Evolutionary conservation across 371 early-diverging fungal species (phyloP).

Genomic region (Mortierella sp.): DNA sequence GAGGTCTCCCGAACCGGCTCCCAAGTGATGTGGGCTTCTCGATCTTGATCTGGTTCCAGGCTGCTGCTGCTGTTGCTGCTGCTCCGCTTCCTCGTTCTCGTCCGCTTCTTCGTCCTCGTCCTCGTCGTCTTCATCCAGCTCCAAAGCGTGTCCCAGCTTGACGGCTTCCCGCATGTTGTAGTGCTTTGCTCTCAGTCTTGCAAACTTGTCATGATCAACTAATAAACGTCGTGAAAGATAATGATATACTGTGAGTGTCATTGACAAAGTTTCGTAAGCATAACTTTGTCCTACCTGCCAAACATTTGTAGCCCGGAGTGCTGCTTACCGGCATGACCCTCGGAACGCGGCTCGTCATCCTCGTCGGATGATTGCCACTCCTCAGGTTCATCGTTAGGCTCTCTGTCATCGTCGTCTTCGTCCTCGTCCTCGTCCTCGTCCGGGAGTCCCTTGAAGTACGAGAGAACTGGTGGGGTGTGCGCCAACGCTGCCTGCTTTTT

Average conservation of each 20-base stretch:
- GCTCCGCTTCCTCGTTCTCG: no score
- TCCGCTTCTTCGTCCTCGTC: conserved; percentile 42
- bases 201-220: conserved; percentile 78
- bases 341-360: conserved; percentile 13
- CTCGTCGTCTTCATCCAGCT: conserved; percentile 65
- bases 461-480: conserved; percentile 48
- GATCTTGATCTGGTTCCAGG: background rate
- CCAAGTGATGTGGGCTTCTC: background rate
- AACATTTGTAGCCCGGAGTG: background rate
- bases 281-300: background rate
- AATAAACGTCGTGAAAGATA: conserved; percentile 1
- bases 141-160: conserved; percentile 60
- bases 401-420: conserved; percentile 63
- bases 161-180: conserved; percentile 87
- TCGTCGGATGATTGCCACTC: conserved; percentile 59
- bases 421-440: conserved; percentile 45
- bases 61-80: conserved; percentile 4
- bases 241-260: no score
- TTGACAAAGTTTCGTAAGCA: background rate
- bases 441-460: conserved; percentile 37
- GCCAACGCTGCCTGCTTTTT: conserved; percentile 48
- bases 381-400: conserved; percentile 66
- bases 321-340: conserved; percentile 14
- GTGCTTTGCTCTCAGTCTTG: conserved; percentile 80
- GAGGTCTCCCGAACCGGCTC: background rate